phyloP scores from a whole-genome alignment of 495 filamentous ascomycete genomes.

The Physcia stellaris region DNA sequence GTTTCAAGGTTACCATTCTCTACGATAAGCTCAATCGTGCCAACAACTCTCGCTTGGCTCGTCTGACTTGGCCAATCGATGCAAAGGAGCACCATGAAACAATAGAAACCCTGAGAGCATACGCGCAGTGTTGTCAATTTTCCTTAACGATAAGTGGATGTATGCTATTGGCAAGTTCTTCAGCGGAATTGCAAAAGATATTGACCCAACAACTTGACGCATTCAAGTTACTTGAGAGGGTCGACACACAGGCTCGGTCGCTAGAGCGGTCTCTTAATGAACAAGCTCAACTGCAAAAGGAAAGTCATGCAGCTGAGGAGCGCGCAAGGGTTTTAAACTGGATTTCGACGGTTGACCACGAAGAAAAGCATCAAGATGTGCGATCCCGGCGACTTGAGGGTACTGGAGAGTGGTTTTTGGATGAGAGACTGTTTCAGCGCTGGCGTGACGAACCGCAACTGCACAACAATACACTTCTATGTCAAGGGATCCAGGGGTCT shows the following conservation, averaged over 20 bases:
- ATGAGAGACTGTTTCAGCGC: neutral
- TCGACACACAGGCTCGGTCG: neutral
- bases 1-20: neutral
- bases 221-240: neutral
- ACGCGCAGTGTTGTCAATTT: slow-evolving; percentile 8
- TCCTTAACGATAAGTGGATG: slow-evolving; percentile 4
- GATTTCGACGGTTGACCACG: neutral
- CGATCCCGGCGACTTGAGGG: neutral
- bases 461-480: neutral
- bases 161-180: slow-evolving; percentile 4
- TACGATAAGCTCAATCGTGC: neutral
- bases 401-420: neutral
- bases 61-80: slow-evolving; percentile 4
- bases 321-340: neutral
- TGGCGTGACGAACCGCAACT: neutral
- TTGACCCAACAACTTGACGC: slow-evolving; percentile 3
- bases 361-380: neutral
- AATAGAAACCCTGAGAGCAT: slow-evolving; percentile 3
- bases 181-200: slow-evolving; percentile 3
- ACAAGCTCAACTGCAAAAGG: too few relatives aligned
- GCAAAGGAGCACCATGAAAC: slow-evolving; percentile 6
- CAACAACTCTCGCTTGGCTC: neutral
- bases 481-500: neutral
- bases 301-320: too few relatives aligned
- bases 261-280: too few relatives aligned